phyloP scores from a whole-genome alignment of 768 basidiomycete genomes.

The Leccinum barrowsii region DNA sequence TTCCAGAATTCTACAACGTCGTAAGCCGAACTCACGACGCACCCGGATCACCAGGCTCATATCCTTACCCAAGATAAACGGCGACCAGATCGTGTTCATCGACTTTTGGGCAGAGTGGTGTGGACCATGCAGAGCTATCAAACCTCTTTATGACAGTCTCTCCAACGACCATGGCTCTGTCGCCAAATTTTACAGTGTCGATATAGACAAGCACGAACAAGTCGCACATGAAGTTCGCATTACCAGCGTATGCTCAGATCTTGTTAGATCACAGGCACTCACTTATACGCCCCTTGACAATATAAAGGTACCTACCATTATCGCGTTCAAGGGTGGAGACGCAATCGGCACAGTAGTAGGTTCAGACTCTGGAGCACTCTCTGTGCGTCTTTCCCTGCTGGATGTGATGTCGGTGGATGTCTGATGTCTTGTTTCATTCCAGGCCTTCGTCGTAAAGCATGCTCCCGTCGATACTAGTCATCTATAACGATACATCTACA shows the following conservation, averaged over 20 bases:
- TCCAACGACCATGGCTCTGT: slow-evolving; percentile 1
- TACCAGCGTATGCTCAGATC: neutral
- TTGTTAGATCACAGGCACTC: neutral
- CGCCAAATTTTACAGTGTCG: slow-evolving; percentile 4
- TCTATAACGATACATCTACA: no score
- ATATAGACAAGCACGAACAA: slow-evolving; percentile 35
- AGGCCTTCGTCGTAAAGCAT: no score
- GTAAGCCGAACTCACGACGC: neutral
- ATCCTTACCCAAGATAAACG: neutral
- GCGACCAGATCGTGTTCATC: slow-evolving; percentile 3
- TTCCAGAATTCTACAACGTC: neutral
- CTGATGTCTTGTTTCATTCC: no score
- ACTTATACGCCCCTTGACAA: neutral
- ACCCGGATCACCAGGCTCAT: neutral
- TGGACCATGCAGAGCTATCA: slow-evolving; percentile 6
- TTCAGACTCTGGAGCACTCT: no score
- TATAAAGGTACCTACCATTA: neutral
- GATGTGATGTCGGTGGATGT: neutral
- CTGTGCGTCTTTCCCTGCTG: no score
- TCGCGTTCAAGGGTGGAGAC: neutral
- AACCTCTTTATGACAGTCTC: slow-evolving; percentile 1
- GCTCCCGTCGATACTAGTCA: no score
- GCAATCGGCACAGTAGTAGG: no score
- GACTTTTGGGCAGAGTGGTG: slow-evolving; percentile 12
- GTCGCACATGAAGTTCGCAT: slow-evolving; percentile 5